Evolutionary conservation across 2,329 filamentous ascomycete genomes (phyloP).

Genomic region (Colletotrichum melonis): DNA sequence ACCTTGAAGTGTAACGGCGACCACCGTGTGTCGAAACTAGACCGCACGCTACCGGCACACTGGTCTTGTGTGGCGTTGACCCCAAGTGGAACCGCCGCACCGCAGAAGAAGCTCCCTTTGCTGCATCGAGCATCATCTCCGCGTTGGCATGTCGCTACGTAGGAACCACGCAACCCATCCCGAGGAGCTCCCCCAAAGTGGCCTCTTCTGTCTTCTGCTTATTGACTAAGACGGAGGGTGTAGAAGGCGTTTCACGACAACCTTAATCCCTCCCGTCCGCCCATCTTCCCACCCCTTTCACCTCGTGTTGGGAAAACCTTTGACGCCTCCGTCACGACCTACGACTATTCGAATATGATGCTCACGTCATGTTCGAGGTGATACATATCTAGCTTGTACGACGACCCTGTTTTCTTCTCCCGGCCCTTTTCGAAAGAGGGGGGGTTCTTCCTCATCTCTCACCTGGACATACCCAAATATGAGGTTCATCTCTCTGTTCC

Average conservation of each 20-base stretch:
- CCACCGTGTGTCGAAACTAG: neutral
- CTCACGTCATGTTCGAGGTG: conserved; percentile 25
- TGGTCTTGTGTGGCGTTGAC: conserved; percentile 27
- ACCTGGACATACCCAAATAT: conserved; percentile 2
- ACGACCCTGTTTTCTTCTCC: neutral
- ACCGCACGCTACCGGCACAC: conserved; percentile 13
- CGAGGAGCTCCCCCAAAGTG: conserved; percentile 10
- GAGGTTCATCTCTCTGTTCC: conserved; percentile 26
- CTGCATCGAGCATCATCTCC: conserved; percentile 33
- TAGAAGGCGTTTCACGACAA: conserved; percentile 28
- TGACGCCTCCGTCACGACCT: conserved; percentile 23
- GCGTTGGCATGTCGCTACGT: conserved; percentile 26
- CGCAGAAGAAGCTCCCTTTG: neutral
- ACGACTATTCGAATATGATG: conserved; percentile 4
- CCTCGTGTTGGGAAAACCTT: neutral
- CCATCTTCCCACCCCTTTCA: neutral
- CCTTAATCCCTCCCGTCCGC: conserved; percentile 25
- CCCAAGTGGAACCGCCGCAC: conserved; percentile 27
- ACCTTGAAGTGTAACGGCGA: conserved; percentile 7
- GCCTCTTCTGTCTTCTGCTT: neutral
- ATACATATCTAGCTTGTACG: conserved; percentile 25
- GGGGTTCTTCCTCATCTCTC: conserved; percentile 3
- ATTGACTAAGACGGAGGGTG: conserved; percentile 22
- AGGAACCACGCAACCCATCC: conserved; percentile 1
- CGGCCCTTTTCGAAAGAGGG: conserved; percentile 2